Percentiles rank a stretch among this genome's conserved stretches.
phyloP scores from a whole-genome alignment of 768 basidiomycete species.

The Galerina marginata region DNA sequence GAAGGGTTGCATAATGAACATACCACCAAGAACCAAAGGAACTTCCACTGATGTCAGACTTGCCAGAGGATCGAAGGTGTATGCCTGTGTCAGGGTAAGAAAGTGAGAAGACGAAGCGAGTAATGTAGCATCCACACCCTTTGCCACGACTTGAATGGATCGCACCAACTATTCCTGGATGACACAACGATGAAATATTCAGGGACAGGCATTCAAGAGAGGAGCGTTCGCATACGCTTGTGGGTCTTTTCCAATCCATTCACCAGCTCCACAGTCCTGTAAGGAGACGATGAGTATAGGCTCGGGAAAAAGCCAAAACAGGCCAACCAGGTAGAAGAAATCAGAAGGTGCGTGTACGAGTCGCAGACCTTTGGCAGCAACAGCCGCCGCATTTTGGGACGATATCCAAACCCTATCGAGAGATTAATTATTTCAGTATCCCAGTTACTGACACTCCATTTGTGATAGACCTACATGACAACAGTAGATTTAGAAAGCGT shows the following conservation, averaged over 20 bases:
- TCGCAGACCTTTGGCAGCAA: conserved; percentile 63
- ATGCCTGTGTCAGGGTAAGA: conserved; percentile 41
- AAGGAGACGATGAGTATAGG: neutral
- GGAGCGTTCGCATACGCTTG: conserved; percentile 37
- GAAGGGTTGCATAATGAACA: conserved; percentile 16
- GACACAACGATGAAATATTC: neutral
- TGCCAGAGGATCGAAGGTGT: conserved; percentile 75
- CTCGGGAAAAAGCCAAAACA: neutral
- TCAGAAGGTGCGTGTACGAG: conserved; percentile 75
- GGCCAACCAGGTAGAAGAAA: conserved; percentile 73
- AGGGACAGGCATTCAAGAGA: neutral
- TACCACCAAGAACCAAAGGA: conserved; percentile 72
- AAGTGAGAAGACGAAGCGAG: neutral
- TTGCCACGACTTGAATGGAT: conserved; percentile 84
- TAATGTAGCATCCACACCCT: conserved; percentile 44
- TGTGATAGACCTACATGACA: conserved; percentile 50
- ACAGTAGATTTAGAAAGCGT: conserved; percentile 55
- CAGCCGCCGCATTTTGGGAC: conserved; percentile 60
- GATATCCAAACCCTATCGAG: conserved; percentile 71
- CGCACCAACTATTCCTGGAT: conserved; percentile 70
- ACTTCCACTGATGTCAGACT: conserved; percentile 53
- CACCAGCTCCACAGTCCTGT: conserved; percentile 74
- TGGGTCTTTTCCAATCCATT: conserved; percentile 64
- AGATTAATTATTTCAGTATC: neutral
- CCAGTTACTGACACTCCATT: neutral